Evolutionary conservation across 228 moss, liverwort and hornwort genomes (phyloP).

Genomic region (Sphagnum magellanicum): DNA sequence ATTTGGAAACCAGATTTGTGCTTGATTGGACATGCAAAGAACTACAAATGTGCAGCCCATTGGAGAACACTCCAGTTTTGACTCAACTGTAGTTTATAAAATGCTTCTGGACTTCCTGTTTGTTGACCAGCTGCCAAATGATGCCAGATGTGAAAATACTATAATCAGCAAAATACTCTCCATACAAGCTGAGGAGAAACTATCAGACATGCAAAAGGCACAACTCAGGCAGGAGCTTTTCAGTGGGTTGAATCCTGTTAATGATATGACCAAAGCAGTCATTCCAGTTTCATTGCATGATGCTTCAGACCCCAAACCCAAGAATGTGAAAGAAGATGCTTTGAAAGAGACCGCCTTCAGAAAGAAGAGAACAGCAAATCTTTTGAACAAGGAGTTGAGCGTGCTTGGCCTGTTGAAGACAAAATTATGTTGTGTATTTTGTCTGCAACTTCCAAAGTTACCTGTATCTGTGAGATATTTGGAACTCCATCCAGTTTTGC

Average conservation of each 20-base stretch:
- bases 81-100: neutral
- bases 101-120: neutral
- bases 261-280: neutral
- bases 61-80: neutral
- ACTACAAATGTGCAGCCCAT: no score
- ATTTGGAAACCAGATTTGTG: neutral
- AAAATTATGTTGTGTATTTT: neutral
- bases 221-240: neutral
- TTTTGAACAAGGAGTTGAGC: neutral
- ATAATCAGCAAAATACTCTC: neutral
- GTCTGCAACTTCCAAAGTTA: neutral
- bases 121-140: neutral
- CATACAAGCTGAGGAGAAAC: neutral
- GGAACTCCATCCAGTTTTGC: neutral
- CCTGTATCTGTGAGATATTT: neutral
- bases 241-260: neutral
- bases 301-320: neutral
- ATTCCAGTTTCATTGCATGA: neutral
- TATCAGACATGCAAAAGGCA: neutral
- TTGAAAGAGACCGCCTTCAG: neutral
- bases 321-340: neutral
- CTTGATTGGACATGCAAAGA: neutral
- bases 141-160: neutral
- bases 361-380: neutral
- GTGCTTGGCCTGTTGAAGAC: neutral